Percentiles rank a stretch among this genome's conserved stretches.
phyloP scores from a whole-genome alignment of 1,284 basidiomycete species.

The Ustilago tritici region DNA sequence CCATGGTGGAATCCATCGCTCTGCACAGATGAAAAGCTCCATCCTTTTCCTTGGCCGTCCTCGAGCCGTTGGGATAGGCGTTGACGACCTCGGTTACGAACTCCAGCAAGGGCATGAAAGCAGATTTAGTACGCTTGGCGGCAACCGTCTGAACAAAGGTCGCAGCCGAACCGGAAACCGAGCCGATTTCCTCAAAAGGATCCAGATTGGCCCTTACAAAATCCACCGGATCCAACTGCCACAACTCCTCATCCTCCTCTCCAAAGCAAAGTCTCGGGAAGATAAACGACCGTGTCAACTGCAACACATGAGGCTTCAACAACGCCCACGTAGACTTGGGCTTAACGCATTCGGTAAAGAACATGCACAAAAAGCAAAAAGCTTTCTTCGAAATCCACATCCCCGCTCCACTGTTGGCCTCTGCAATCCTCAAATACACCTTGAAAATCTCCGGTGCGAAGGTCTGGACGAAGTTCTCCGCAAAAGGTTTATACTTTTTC shows the following conservation, averaged over 20 bases:
- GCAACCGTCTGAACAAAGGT: conserved; percentile 57
- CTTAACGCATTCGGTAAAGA: conserved; percentile 67
- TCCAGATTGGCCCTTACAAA: conserved; percentile 64
- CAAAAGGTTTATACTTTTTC: conserved; percentile 67
- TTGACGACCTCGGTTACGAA: conserved; percentile 66
- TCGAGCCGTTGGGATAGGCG: conserved; percentile 53
- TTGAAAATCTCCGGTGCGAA: conserved; percentile 69
- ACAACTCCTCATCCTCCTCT: conserved; percentile 64
- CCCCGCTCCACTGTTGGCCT: conserved; percentile 47
- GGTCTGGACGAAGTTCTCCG: conserved; percentile 61
- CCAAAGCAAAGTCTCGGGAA: conserved; percentile 66
- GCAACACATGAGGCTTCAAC: conserved; percentile 64
- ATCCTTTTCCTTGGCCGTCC: conserved; percentile 62
- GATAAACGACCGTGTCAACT: conserved; percentile 62
- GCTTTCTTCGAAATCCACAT: conserved; percentile 64
- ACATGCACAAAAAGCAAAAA: conserved; percentile 61
- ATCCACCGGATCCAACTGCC: conserved; percentile 67
- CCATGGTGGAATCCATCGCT: conserved; percentile 61
- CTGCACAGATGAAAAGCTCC: conserved; percentile 65
- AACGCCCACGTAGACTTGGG: conserved; percentile 66
- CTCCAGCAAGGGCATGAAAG: conserved; percentile 63
- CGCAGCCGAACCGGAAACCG: conserved; percentile 52
- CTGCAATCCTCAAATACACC: conserved; percentile 63
- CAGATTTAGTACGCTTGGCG: conserved; percentile 63
- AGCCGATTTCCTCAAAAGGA: conserved; percentile 64